phyloP scores from a whole-genome alignment of 768 basidiomycete species.

The Mycena pura region DNA sequence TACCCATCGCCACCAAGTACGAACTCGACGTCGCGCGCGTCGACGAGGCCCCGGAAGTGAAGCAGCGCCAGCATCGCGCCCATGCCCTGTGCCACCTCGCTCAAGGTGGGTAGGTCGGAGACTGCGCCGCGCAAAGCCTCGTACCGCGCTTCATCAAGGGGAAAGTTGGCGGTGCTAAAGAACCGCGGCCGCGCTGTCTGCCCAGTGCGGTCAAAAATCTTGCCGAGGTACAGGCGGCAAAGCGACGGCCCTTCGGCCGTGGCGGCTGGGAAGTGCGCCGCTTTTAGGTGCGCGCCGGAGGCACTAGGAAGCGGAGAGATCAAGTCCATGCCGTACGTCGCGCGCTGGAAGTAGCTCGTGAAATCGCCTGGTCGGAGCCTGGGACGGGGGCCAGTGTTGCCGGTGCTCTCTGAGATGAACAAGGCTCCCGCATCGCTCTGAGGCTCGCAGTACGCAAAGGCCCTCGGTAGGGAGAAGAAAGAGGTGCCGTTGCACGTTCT shows the following conservation, averaged over 20 bases:
- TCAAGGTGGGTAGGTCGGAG: conserved; percentile 10
- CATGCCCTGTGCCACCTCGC: conserved; percentile 35
- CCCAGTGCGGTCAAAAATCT: conserved; percentile 21
- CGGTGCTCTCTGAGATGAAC: not conserved
- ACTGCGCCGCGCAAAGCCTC: conserved; percentile 3
- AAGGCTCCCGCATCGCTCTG: not conserved
- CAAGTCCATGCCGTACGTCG: conserved; percentile 39
- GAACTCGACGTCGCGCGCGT: conserved; percentile 42
- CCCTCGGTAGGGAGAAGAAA: conserved; percentile 31
- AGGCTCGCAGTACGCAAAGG: conserved; percentile 31
- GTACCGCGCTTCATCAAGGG: conserved; percentile 34
- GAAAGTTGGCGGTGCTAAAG: conserved; percentile 39
- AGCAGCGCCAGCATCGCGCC: conserved; percentile 37
- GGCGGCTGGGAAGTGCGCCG: conserved; percentile 5
- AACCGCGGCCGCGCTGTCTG: conserved; percentile 19
- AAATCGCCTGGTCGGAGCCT: not conserved
- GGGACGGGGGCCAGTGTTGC: not conserved
- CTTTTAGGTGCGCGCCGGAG: not conserved
- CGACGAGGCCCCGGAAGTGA: conserved; percentile 34
- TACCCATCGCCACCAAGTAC: conserved; percentile 33
- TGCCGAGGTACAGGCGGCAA: conserved; percentile 40
- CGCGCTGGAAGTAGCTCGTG: not conserved
- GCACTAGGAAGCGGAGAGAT: conserved; percentile 26
- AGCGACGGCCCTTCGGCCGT: conserved; percentile 23
- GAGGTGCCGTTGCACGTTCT: conserved; percentile 22